Evolutionary conservation across 768 basidiomycete species (phyloP), one percentile per base, ranked within the genome.

Genomic region (Kwoniella pini): DNA sequence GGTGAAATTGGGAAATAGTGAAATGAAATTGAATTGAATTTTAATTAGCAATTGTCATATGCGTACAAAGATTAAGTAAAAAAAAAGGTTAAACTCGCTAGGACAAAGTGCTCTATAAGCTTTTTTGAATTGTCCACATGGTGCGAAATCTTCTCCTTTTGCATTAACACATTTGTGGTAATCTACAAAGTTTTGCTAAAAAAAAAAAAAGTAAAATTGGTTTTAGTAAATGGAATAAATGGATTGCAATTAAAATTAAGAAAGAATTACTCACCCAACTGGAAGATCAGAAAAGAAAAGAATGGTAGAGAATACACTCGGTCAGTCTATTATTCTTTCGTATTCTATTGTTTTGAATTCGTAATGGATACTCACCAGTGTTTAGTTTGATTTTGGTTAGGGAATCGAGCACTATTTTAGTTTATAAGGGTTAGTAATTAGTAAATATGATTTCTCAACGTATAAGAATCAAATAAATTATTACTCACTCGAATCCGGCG

Each of bases 61-160:
- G n/a, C n/a, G n/a, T n/a, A n/a, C n/a, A n/a, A n/a, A n/a, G 12
- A 30, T 26, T 11, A 48, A 30, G 13, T 10, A 13, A 48, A 22
- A 42, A 38, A 7, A 42, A n/a, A 26, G n/a, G 17, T 26, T 12
- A 51, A 40, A 87, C 92, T 79, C 72, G 97, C 96, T 97, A 65
- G 96, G 96, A 82, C 96, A 99, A 61, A 98, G 86, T 40, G 94
- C 92, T 83, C 91, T 85, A 84, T 92, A 99, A 27, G 90, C 90
- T 79, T 86, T 85, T 82, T 89, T 90, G 86, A 99, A 99, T 80
- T 96, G 94, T 82, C 92, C 92, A 88, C 96, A 98, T 1, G 96
- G 93, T n/a, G 88, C 86, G 78, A 87, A 98, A 61, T 97, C 96
- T 70, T 99, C 96, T 69, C 96, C 96, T 82, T 96, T 98, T 71